Base-by-base conservation (phyloP, 768 basidiomycete species). In the Lactifluus hygrophoroides region DNA sequence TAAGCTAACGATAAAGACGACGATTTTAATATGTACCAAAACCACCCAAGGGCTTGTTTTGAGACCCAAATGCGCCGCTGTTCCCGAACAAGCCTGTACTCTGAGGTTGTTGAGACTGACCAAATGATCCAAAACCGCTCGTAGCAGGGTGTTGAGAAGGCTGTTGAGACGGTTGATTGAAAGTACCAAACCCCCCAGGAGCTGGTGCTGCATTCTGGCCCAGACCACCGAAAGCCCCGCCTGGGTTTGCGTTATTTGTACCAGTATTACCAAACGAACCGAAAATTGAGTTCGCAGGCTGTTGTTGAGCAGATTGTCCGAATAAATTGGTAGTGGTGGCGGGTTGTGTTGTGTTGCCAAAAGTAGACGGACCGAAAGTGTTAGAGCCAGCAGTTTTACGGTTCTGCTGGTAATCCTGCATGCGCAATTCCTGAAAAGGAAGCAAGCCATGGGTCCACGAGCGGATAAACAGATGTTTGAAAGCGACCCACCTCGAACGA, bases 401-500 rank as follows among this genome's bases (percentile, higher is more conserved):
- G 37, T 73, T 73, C 46, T 76, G 75, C 21, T 70, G 68, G 56
- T 80, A 80, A 64, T 80, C 78, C 71, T 79, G 76, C 21, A 70
- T 30, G 30, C 77, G 76, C 5, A 80, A 65, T 70, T 80, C 78
- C 74, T 77, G 60, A 28, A 32, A 32, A 5, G 5, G 4, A 47
- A 47, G 27, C 34, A n/a, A n/a, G n/a, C n/a, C n/a, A n/a, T n/a
- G n/a, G n/a, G n/a, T n/a, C n/a, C n/a, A n/a, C n/a, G n/a, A n/a
- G n/a, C n/a, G 45, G 47, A 50, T 50, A 59, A 37, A n/a, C n/a
- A 50, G 54, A 21, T 14, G 60, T 58, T 34, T 58, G 66, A 14
- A 19, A 13, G 51, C 47, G n/a, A 66, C 71, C 58, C 60, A 74
- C 61, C 68, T 76, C 67, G 61, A 89, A 80, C 21, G 90, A 94